phyloP scores from a whole-genome alignment of 2,329 filamentous ascomycete genomes.

The Beauveria asiatica region DNA sequence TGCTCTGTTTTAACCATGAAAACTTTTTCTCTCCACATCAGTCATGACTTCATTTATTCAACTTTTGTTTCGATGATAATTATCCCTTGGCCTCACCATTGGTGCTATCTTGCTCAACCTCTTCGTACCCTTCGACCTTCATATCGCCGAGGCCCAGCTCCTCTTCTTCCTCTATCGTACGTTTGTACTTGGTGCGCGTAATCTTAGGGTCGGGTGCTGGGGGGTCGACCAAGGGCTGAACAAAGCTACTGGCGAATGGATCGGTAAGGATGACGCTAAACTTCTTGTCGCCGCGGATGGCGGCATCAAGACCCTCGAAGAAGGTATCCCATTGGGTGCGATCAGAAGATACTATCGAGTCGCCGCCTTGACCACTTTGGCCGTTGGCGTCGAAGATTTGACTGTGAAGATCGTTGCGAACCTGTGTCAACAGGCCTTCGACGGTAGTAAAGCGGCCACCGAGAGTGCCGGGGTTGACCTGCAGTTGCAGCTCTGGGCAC shows the following conservation, averaged over 20 bases:
- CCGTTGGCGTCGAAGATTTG: conserved; percentile 78
- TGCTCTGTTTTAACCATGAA: not conserved
- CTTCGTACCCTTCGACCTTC: conserved; percentile 76
- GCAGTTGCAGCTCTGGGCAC: conserved; percentile 78
- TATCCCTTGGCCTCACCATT: not conserved
- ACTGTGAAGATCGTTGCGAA: conserved; percentile 77
- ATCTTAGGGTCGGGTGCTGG: conserved; percentile 67
- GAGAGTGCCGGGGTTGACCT: conserved; percentile 86
- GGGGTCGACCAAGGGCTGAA: conserved; percentile 80
- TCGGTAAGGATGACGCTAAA: conserved; percentile 82
- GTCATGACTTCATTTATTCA: not conserved
- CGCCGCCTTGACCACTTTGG: conserved; percentile 51
- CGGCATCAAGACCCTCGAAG: conserved; percentile 66
- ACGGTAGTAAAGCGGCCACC: conserved; percentile 96
- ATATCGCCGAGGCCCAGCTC: conserved; percentile 87
- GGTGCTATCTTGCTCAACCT: conserved; percentile 18
- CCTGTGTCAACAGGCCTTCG: conserved; percentile 85
- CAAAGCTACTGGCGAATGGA: conserved; percentile 85
- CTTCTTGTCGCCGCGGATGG: conserved; percentile 69
- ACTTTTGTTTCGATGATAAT: not conserved
- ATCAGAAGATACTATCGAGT: conserved; percentile 61
- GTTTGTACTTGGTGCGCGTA: conserved; percentile 69
- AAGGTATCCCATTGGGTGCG: conserved; percentile 71
- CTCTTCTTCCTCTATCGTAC: conserved; percentile 88
- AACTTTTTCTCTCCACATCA: not conserved